Percentiles rank a stretch among this genome's conserved stretches.
Evolutionary conservation across 2,329 filamentous ascomycete genomes (phyloP).

Genomic region (Parastagonospora nodorum): DNA sequence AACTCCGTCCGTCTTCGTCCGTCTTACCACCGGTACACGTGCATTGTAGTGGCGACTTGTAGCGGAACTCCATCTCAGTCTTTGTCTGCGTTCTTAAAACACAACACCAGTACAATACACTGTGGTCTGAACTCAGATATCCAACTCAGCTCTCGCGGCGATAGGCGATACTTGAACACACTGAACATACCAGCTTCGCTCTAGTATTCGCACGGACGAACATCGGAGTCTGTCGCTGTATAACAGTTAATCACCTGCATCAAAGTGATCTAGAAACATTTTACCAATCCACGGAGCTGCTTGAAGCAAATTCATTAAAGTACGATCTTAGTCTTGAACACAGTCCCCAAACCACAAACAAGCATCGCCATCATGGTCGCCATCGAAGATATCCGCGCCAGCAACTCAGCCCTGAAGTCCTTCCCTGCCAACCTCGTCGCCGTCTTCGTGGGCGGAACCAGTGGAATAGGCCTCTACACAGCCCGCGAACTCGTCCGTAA

Average conservation of each 20-base stretch:
- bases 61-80: background rate
- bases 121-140: no score
- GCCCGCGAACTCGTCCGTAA: constrained; percentile 50
- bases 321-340: background rate
- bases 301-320: no score
- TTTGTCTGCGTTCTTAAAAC: background rate
- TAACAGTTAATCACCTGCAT: background rate
- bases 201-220: constrained; percentile 3
- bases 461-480: constrained; percentile 52
- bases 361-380: constrained; percentile 22
- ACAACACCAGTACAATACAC: no score
- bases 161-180: background rate
- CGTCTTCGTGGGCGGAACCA: constrained; percentile 50
- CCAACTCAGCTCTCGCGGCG: background rate
- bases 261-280: background rate
- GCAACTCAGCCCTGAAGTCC: constrained; percentile 31
- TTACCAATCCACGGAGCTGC: background rate
- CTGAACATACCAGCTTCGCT: background rate
- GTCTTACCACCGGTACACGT: no score
- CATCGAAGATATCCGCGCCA: constrained; percentile 26
- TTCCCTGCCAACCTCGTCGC: constrained; percentile 34
- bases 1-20: no score
- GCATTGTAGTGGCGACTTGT: no score
- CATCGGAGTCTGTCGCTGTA: background rate
- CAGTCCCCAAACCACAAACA: background rate